phyloP scores from a whole-genome alignment of 2,329 filamentous ascomycete species.

The Tolypocladium tropicale region DNA sequence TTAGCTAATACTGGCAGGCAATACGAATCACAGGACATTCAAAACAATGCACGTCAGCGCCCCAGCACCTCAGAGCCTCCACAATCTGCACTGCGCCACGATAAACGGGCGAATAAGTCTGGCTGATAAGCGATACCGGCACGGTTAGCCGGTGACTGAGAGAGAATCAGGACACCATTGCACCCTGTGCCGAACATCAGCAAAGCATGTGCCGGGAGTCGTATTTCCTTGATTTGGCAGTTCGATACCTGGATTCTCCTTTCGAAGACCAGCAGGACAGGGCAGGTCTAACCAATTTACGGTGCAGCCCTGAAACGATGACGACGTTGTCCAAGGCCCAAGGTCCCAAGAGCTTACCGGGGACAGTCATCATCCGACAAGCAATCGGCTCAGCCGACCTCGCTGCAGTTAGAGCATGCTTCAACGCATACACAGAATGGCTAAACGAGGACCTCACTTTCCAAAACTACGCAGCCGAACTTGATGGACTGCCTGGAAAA shows the following conservation, averaged over 20 bases:
- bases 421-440: conserved; percentile 14
- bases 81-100: not conserved
- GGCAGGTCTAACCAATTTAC: not conserved
- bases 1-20: too few species aligned
- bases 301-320: not conserved
- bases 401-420: conserved; percentile 9
- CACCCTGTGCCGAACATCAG: not conserved
- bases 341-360: not conserved
- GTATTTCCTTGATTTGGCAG: too few species aligned
- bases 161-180: not conserved
- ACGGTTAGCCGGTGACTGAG: not conserved
- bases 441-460: conserved; percentile 15
- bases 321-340: not conserved
- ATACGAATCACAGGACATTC: too few species aligned
- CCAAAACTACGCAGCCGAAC: conserved; percentile 14
- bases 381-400: conserved; percentile 10
- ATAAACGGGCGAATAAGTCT: not conserved
- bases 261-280: not conserved
- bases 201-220: too few species aligned
- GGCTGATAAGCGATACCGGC: not conserved
- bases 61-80: not conserved
- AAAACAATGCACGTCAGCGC: not conserved
- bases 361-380: conserved; percentile 9
- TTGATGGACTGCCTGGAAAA: conserved; percentile 14
- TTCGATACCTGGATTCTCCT: not conserved